Evolutionary conservation across 2,329 filamentous ascomycete species (phyloP), one percentile per base, ranked within the genome.

Genomic region (Chlorencoelia australis): DNA sequence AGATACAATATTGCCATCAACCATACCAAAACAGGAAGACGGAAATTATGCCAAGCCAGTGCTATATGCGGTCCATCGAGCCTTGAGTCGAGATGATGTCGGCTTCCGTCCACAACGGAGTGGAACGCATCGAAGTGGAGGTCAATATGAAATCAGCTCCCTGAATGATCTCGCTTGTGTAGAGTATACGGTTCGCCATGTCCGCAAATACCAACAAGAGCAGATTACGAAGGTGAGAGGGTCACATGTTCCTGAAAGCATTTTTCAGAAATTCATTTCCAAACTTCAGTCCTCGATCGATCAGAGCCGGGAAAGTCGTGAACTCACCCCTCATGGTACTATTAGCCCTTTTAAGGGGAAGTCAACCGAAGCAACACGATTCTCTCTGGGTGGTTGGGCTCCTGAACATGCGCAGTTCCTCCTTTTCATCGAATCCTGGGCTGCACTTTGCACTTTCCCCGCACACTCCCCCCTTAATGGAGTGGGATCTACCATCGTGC

Each of bases 41-140:
- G 57, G 55, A 1, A 59, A 56, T 7, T 68, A 68, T 35, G 59
- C 67, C 1, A 45, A 66, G 1, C 50, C 65, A 18, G 67, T 69
- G 7, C 58, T 86, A 4, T 82, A 85, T 49, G 82, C 83, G 4
- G 74, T 87, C 5, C 79, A 86, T 46, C 72, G 72, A 38, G 70
- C 78, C 7, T 54, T 89, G 6, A 56, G 68, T 16, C 64, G 68
- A 26, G 69, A 77, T 41, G 74, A 78, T 7, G 65, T 75, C 35
- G 72, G 66, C 18, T 83, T 87, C 51, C 65, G 67, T 44, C 71
- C 54, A n/a, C 65, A 69, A 43, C 46, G 42, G 56, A 67, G 58
- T 16, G 42, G 46, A 49, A 69, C 44, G 55, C 68, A 58, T 57
- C 68, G 58, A 53, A 54, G 65, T 52, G 75, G 59, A 50, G 69